Evolutionary conservation across 2,329 filamentous ascomycete species (phyloP), one percentile per base, ranked within the genome.

Genomic region (Hortaea sp.): DNA sequence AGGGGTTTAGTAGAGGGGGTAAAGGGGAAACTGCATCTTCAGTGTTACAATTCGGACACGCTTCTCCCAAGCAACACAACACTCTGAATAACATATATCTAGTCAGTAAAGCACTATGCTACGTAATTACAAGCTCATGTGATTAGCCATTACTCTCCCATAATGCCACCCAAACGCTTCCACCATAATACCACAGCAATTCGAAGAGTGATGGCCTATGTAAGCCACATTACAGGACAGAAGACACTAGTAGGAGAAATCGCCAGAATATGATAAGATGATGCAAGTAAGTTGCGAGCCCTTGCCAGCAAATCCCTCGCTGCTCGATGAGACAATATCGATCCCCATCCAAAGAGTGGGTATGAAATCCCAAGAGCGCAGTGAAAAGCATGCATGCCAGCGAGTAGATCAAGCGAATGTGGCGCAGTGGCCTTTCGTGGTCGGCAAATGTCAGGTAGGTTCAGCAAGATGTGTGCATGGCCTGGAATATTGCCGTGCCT

Each of bases 201-300:
- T 35, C 37, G 13, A 20, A 39, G 37, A 35, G 9, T 2, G 32
- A 3, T 4, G 11, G 11, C 38, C 38, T 40, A 9, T 13, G 9
- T 40, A 9, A 2, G 20, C 31, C 41, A 48, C 44, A 29, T 29
- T 35, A 48, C 41, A 37, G 35, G 41, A 39, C 46, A 38, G n/a
- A 44, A 32, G 41, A 48, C 39, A 9, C 43, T 37, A 37, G 12
- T 40, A 41, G 10, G 46, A 48, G 45, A 43, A 43, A 48, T 48
- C 30, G 46, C 46, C 46, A 42, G 46, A 34, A 48, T 29, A 48
- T 48, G 11, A 42, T 35, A 48, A 10, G 20, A 45, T 39, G 38
- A 42, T 48, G 46, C 42, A 35, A 42, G 30, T 42, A 39, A 29
- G 31, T 34, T 35, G 42, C 42, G 44, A 45, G 42, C 42, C 20